Base-by-base conservation (phyloP, 306 rosid species). In the Chamaecrista fasciculata region DNA sequence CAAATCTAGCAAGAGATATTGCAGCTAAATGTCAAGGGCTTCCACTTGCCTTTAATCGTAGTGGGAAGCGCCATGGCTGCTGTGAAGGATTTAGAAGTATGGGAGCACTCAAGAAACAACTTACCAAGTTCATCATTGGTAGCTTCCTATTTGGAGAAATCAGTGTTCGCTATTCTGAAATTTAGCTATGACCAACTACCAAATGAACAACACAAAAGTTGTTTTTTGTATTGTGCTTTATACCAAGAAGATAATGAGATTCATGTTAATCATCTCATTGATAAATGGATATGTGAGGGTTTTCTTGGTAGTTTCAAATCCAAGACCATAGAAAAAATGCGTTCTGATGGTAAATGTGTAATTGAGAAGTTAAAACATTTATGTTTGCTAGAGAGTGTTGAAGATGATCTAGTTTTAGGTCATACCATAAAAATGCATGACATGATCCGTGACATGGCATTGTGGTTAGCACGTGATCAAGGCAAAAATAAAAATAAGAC, bases 371-470 rank as follows among this genome's bases (percentile, higher is more conserved):
- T 52, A n/a, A 52, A 52, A 18, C 34, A 23, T 24, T 52, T 34
- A 5, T 52, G 59, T 3, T 12, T 52, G 10, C 0, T 25, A 5
- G 18, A 52, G n/a, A 25, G 18, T 11, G 34, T 52, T 11, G 34
- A 52, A 52, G 34, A 52, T 52, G 59, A 52, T 23, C 0, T 24
- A 4, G 23, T 24, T 52, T 20, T 51, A 12, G 2, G 4, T 18
- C 23, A 2, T 15, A 16, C 3, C 0, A 1, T 55, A 23, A 53
- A 56, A 9, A 39, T 69, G 73, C 64, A 69, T 14, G 64, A 53
- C 18, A 5, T 33, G 12, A 69, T 69, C 0, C 26, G 14, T 3
- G 73, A 69, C 40, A 52, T 69, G 73, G 64, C 73, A 8, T 2
- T 69, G 1, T 69, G 64, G 53, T 2, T 53, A 37, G 16, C 37